A percentile compares a stretch with the other conserved stretches of the same genome.
Conservation (phyloP, 2,329 filamentous ascomycete genomes). For the Canariomyces notabilis region DNA sequence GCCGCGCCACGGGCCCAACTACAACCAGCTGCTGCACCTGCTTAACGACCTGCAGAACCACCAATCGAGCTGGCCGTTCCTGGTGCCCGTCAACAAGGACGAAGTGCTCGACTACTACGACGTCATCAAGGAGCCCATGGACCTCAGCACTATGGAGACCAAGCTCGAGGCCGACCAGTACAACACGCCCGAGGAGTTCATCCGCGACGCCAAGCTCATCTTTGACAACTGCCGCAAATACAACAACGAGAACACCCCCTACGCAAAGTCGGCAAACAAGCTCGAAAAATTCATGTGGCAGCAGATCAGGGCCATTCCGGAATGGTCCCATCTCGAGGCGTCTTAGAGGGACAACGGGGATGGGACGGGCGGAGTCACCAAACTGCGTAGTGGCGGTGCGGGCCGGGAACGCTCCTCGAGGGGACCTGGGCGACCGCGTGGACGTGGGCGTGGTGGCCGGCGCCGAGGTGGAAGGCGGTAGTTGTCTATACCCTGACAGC, state of each 20-base stretch:
- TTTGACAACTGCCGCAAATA: constrained; percentile 95
- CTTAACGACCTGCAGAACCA: constrained; percentile 96
- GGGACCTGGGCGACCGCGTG: too few relatives aligned
- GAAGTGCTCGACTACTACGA: constrained; percentile 99
- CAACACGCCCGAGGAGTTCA: constrained; percentile 84
- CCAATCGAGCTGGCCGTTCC: constrained; percentile 88
- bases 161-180: constrained; percentile 95
- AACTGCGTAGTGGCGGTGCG: too few relatives aligned
- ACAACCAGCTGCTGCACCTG: constrained; percentile 86
- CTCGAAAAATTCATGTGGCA: constrained; percentile 94
- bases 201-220: constrained; percentile 80
- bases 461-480: too few relatives aligned
- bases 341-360: constrained; percentile 15
- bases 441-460: too few relatives aligned
- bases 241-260: constrained; percentile 92
- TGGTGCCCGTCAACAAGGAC: constrained; percentile 87
- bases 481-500: too few relatives aligned
- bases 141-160: constrained; percentile 88
- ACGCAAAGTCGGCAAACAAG: constrained; percentile 91
- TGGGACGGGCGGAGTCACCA: too few relatives aligned
- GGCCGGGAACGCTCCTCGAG: too few relatives aligned
- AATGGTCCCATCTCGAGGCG: constrained; percentile 64
- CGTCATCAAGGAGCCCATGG: constrained; percentile 97
- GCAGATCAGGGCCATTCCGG: constrained; percentile 84
- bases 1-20: constrained; percentile 92